Percentiles rank a stretch among this genome's conserved stretches.
Conservation (phyloP, 768 basidiomycete genomes). For the Phylloporus sp. region DNA sequence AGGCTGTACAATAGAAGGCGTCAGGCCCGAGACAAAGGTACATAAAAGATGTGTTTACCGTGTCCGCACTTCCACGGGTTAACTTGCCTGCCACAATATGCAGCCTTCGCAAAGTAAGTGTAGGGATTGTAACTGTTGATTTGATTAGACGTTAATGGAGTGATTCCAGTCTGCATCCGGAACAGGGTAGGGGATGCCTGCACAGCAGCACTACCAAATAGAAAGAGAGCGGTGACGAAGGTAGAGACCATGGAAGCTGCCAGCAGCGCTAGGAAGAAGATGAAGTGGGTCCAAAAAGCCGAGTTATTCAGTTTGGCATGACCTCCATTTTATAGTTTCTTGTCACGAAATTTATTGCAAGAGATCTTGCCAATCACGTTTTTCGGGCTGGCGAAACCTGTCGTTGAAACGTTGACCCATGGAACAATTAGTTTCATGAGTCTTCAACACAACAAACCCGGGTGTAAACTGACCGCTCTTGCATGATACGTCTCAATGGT, state of each 20-base stretch:
- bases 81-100: conserved; percentile 39
- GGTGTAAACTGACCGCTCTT: too few relatives aligned
- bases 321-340: background rate
- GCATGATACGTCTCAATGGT: too few relatives aligned
- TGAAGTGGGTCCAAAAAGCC: background rate
- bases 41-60: conserved; percentile 26
- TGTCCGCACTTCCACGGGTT: conserved; percentile 50
- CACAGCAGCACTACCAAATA: background rate
- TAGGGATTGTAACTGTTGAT: conserved; percentile 43
- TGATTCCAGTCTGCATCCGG: conserved; percentile 32
- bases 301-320: background rate
- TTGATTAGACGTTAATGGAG: conserved; percentile 35
- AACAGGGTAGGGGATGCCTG: conserved; percentile 19
- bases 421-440: too few relatives aligned
- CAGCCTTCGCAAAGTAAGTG: conserved; percentile 46
- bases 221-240: conserved; percentile 6
- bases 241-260: background rate
- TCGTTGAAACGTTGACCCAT: too few relatives aligned
- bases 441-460: too few relatives aligned
- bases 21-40: background rate
- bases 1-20: conserved; percentile 29
- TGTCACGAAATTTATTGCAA: background rate
- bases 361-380: too few relatives aligned
- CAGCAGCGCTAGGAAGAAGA: background rate
- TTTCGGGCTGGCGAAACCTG: too few relatives aligned